Conservation (phyloP, 441 rosid species). For the Erysimum cheiri region DNA sequence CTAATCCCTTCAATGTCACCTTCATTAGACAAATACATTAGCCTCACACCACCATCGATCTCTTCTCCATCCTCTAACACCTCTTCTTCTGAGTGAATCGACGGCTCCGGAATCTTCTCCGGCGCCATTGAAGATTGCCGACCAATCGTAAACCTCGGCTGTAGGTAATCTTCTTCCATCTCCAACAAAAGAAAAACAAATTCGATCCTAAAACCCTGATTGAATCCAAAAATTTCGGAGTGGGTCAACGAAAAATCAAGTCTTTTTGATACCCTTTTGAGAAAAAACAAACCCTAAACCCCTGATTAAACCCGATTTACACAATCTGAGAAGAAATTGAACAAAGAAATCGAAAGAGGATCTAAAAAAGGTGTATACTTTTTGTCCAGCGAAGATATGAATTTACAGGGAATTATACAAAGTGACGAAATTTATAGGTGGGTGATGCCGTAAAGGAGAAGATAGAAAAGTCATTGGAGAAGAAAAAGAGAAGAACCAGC, state of each 20-base stretch:
- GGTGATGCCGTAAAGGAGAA: slow-evolving; percentile 38
- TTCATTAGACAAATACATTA: slow-evolving; percentile 79
- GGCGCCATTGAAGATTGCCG: slow-evolving; percentile 87
- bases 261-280: slow-evolving; percentile 6
- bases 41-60: slow-evolving; percentile 60
- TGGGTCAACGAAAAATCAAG: slow-evolving; percentile 32
- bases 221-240: slow-evolving; percentile 6
- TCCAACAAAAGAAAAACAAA: neutral
- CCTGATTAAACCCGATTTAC: slow-evolving; percentile 19
- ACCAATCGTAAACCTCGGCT: slow-evolving; percentile 57
- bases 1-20: slow-evolving; percentile 79
- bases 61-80: slow-evolving; percentile 52
- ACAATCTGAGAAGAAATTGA: slow-evolving; percentile 21
- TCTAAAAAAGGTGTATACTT: neutral
- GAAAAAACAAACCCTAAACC: slow-evolving; percentile 7
- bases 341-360: neutral
- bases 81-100: slow-evolving; percentile 47
- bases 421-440: slow-evolving; percentile 37
- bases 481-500: slow-evolving; percentile 13
- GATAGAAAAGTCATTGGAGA: slow-evolving; percentile 33
- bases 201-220: slow-evolving; percentile 22
- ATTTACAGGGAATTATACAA: neutral
- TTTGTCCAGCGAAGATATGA: neutral
- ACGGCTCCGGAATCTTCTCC: slow-evolving; percentile 58
- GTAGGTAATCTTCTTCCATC: slow-evolving; percentile 56